Conservation (phyloP, 345 rosid species). For the Populus pruinosa region DNA sequence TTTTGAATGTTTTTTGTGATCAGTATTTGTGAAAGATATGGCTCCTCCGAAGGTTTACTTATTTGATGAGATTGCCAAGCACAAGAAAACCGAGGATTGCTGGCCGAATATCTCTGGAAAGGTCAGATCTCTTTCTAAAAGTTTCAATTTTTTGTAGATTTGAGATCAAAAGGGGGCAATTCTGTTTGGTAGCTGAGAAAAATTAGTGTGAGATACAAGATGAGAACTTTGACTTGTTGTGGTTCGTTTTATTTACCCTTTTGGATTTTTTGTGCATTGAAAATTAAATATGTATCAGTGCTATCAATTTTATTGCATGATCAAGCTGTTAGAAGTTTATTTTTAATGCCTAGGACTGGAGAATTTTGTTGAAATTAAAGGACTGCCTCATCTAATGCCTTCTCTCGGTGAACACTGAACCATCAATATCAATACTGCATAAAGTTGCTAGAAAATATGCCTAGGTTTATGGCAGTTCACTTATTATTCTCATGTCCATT, state of each 20-base stretch:
- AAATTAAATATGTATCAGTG: not conserved
- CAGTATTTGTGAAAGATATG: conserved; percentile 41
- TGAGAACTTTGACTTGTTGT: not conserved
- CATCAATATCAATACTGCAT: too few species aligned
- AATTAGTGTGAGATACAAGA: not conserved
- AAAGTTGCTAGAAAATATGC: too few species aligned
- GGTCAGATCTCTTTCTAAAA: conserved; percentile 48
- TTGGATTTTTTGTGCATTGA: not conserved
- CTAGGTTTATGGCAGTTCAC: too few species aligned
- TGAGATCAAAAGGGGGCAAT: not conserved
- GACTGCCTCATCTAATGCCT: too few species aligned
- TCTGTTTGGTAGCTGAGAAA: conserved; percentile 9
- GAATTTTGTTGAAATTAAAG: not conserved
- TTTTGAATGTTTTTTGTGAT: conserved; percentile 14
- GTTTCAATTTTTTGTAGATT: not conserved
- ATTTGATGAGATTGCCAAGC: conserved; percentile 74
- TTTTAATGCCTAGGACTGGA: not conserved
- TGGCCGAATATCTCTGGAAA: conserved; percentile 83
- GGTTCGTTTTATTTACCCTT: not conserved
- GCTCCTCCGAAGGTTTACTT: conserved; percentile 51
- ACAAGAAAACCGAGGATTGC: conserved; percentile 81
- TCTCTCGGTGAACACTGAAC: too few species aligned
- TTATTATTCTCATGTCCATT: too few species aligned
- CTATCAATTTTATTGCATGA: not conserved
- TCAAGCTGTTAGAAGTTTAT: not conserved